Conservation (phyloP, 2,329 filamentous ascomycete genomes). For the Fusarium heterosporum region DNA sequence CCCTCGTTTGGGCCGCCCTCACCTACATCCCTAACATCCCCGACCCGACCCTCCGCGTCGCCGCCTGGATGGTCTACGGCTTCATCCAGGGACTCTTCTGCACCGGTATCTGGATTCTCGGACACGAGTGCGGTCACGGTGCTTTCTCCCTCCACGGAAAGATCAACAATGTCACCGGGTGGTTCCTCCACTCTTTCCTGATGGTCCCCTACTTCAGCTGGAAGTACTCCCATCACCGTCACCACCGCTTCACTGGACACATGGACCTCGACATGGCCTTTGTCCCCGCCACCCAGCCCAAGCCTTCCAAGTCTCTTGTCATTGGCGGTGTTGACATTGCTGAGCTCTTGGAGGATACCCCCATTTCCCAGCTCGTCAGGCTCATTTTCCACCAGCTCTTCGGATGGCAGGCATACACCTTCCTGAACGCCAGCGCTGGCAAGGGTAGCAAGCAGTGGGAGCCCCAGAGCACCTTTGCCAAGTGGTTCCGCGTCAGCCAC, state of each 20-base stretch:
- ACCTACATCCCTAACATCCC: constrained; percentile 65
- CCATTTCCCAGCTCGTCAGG: constrained; percentile 64
- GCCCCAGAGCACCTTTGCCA: constrained; percentile 43
- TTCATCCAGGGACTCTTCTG: constrained; percentile 74
- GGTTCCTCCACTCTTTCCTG: constrained; percentile 73
- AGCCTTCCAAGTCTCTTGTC: constrained; percentile 51
- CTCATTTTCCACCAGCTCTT: constrained; percentile 72
- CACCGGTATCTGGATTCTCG: constrained; percentile 77
- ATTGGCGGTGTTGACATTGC: constrained; percentile 57
- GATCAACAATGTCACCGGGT: constrained; percentile 72
- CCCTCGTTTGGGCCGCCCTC: constrained; percentile 63
- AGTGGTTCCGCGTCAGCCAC: constrained; percentile 64
- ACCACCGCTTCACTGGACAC: constrained; percentile 76
- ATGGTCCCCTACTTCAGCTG: constrained; percentile 79
- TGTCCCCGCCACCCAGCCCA: constrained; percentile 62
- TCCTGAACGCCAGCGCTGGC: constrained; percentile 68
- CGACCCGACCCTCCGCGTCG: constrained; percentile 56
- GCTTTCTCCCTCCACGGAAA: constrained; percentile 69
- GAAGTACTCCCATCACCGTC: constrained; percentile 76
- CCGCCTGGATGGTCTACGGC: constrained; percentile 69
- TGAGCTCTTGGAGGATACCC: constrained; percentile 73
- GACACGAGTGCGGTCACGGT: constrained; percentile 77
- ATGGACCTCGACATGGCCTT: constrained; percentile 76
- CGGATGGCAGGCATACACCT: constrained; percentile 73
- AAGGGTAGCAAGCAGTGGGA: constrained; percentile 60